phyloP scores from a whole-genome alignment of 192 early-diverging fungal species.

The Rhizophagus prolifer region DNA sequence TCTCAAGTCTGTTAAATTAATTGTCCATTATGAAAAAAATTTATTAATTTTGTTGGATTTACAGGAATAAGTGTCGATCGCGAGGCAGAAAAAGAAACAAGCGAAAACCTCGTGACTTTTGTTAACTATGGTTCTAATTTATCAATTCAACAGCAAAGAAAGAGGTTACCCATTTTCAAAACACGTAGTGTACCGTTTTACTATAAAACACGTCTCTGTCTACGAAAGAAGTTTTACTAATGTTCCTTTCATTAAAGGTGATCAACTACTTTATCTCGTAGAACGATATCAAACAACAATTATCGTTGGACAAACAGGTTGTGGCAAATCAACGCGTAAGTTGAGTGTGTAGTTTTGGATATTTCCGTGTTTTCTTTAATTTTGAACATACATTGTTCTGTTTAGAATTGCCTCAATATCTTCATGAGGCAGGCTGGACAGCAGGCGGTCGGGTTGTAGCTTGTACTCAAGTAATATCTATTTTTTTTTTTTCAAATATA shows the following conservation, averaged over 20 bases:
- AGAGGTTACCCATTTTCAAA: conserved; percentile 85
- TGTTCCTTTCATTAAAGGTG: conserved; percentile 32
- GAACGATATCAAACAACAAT: conserved; percentile 70
- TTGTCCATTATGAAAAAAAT: not conserved
- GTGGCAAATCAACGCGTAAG: conserved; percentile 81
- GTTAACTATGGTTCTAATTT: conserved; percentile 54
- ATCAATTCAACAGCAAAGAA: conserved; percentile 72
- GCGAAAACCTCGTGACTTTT: conserved; percentile 45
- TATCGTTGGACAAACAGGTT: conserved; percentile 77
- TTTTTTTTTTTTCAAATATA: not conserved
- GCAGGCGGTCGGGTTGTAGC: conserved; percentile 59
- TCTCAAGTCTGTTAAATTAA: not conserved
- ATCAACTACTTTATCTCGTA: conserved; percentile 63
- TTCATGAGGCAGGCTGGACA: conserved; percentile 76
- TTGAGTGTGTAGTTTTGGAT: not conserved
- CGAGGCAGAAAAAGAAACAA: conserved; percentile 59
- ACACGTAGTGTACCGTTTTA: conserved; percentile 55
- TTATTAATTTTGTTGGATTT: not conserved
- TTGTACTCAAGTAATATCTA: conserved; percentile 64
- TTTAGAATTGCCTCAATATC: conserved; percentile 76
- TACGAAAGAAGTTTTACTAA: not conserved
- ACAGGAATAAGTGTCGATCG: conserved; percentile 63
- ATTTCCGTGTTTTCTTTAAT: not conserved
- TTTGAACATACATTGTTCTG: not conserved
- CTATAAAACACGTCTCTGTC: not conserved